Percentiles rank a stretch among this genome's conserved stretches.
Conservation (phyloP, 2,329 filamentous ascomycete species). For the Arthroderma sp. region DNA sequence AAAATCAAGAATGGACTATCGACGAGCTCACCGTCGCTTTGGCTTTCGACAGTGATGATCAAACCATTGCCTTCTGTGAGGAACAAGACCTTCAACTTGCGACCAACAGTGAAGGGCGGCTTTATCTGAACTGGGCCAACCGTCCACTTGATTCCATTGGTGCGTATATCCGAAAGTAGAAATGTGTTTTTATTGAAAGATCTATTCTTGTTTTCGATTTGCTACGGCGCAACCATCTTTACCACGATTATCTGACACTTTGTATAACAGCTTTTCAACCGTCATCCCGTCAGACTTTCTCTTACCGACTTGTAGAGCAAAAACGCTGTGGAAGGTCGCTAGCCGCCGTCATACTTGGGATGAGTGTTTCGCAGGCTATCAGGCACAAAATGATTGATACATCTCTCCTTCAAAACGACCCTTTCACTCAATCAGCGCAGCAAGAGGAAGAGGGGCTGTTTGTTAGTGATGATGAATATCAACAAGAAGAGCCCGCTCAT, state of each 20-base stretch:
- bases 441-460: slow-evolving; percentile 27
- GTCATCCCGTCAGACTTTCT: slow-evolving; percentile 43
- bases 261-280: slow-evolving; percentile 29
- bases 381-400: slow-evolving; percentile 40
- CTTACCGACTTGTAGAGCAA: slow-evolving; percentile 43
- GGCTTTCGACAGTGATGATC: slow-evolving; percentile 44
- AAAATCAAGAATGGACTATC: slow-evolving; percentile 46
- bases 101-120: slow-evolving; percentile 34
- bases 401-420: slow-evolving; percentile 23
- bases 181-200: neutral
- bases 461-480: slow-evolving; percentile 26
- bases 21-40: slow-evolving; percentile 41
- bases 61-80: slow-evolving; percentile 44
- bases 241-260: neutral
- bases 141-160: slow-evolving; percentile 38
- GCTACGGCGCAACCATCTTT: neutral
- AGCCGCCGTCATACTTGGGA: slow-evolving; percentile 46
- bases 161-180: slow-evolving; percentile 21
- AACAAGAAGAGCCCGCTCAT: neutral
- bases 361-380: slow-evolving; percentile 42
- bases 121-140: slow-evolving; percentile 42
- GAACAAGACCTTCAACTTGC: slow-evolving; percentile 42
- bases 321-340: slow-evolving; percentile 46
- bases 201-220: slow-evolving; percentile 1
- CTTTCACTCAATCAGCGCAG: slow-evolving; percentile 19